Percentiles rank a stretch among this genome's conserved stretches.
These are phyloP conservation scores for Magnusiomyces magnusii DNA, from an alignment of 1,139 yeast genomes.

Conservation along the genomic window DNA sequence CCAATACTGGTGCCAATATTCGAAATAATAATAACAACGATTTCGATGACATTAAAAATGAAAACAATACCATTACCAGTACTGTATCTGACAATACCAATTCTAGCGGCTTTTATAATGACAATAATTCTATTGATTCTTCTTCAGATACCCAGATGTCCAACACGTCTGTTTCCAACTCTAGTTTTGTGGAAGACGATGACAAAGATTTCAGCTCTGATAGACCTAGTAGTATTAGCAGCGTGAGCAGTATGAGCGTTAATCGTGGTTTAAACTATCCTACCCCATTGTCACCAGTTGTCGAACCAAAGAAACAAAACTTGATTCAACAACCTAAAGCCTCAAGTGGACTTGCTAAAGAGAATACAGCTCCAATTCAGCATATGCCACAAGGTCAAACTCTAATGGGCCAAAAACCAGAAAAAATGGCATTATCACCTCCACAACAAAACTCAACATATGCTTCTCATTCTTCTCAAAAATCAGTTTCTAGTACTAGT, in stretches of 20 bases:
- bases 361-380: background rate
- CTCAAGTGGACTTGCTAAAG: background rate
- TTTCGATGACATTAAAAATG: background rate
- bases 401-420: background rate
- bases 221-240: background rate
- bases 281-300: constrained; percentile 6
- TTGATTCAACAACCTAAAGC: background rate
- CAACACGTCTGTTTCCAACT: background rate
- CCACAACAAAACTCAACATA: background rate
- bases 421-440: background rate
- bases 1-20: background rate
- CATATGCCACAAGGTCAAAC: background rate
- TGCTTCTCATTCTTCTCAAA: background rate
- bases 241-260: background rate
- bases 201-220: background rate
- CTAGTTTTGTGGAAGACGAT: background rate
- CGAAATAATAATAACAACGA: background rate
- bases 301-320: background rate
- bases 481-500: background rate
- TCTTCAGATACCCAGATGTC: background rate
- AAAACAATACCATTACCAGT: background rate
- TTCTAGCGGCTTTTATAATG: background rate
- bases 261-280: background rate
- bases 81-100: background rate
- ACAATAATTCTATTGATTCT: background rate